Base-by-base conservation (phyloP, 164 flowering plant species). In the Aristolochia fimbriata region DNA sequence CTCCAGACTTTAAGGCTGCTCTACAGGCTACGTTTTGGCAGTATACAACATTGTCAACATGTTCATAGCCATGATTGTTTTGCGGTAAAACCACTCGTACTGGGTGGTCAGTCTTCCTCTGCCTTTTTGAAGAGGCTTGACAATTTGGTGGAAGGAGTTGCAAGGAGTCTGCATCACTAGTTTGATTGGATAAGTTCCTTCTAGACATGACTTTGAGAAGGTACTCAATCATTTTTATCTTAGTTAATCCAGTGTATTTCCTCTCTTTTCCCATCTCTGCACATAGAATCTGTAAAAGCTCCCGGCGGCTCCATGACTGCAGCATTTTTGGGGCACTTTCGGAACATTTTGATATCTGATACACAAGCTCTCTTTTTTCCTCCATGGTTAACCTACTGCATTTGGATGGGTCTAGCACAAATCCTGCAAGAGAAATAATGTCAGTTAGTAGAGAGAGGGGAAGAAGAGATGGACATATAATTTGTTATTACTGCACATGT, bases 211-310 rank as follows among this genome's bases (percentile, higher is more conserved):
- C 55, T 68, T 71, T 81, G 51, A 90, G 70, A 65, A 93, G 97
- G 37, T 79, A 78, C 50, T 90, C 96, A 48, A 93, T 93, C 59
- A 93, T 80, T 79, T 77, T 83, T 19, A 70, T 47, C 73, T 93
- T 93, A 20, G 97, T 81, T 77, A 84, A 71, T 57, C 97, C 97
- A 7, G 96, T 86, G 58, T 83, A 93, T 68, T 93, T 93, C 67
- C 99, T 79, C 64, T 93, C 99, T 69, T 90, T 90, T 57, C 99
- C 99, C 82, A 83, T 78, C 73, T 88, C 97, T 47, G 81, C 86
- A 75, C 99, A 90, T 33, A 90, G 77, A 57, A 93, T 77, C 70
- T 86, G 78, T 23, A 93, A 53, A 77, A 93, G 84, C 61, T 93
- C 99, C 59, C 83, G 85, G 31, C 95, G 87, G 66, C 87, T 90